A percentile compares a stretch with the other conserved stretches of the same genome.
phyloP scores from a whole-genome alignment of 2,329 filamentous ascomycete species.

The Aspergillus felis region DNA sequence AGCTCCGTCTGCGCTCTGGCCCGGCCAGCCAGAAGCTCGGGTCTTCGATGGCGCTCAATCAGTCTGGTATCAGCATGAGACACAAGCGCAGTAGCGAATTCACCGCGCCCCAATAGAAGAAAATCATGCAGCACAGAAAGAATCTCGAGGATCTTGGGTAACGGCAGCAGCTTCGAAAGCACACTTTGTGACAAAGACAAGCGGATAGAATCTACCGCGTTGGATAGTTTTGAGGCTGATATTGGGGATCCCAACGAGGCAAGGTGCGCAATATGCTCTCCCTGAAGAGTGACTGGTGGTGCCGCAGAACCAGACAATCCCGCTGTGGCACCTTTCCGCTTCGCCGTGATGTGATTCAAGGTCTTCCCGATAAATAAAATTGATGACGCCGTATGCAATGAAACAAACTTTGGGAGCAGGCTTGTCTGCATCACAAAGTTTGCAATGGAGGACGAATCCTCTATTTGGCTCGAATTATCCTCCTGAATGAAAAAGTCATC shows the following conservation, averaged over 20 bases:
- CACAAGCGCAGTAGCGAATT: slow-evolving; percentile 85
- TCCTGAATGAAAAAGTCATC: slow-evolving; percentile 82
- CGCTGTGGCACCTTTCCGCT: slow-evolving; percentile 34
- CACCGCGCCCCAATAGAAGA: slow-evolving; percentile 79
- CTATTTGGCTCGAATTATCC: slow-evolving; percentile 35
- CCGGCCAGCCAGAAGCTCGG: slow-evolving; percentile 48
- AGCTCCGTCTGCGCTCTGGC: slow-evolving; percentile 51
- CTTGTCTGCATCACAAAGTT: slow-evolving; percentile 57
- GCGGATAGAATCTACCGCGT: slow-evolving; percentile 71
- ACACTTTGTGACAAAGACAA: slow-evolving; percentile 78
- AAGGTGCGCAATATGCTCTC: slow-evolving; percentile 53
- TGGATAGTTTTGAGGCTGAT: slow-evolving; percentile 65
- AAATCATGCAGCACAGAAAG: slow-evolving; percentile 78
- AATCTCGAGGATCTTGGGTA: slow-evolving; percentile 70
- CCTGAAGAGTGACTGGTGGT: slow-evolving; percentile 56
- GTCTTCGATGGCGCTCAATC: slow-evolving; percentile 65
- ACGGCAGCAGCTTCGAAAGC: slow-evolving; percentile 74
- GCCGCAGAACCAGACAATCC: slow-evolving; percentile 40
- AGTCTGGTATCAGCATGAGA: slow-evolving; percentile 79
- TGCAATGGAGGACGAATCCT: slow-evolving; percentile 40
- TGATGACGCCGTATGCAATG: slow-evolving; percentile 67
- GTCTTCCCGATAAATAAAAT: slow-evolving; percentile 90
- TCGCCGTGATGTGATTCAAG: slow-evolving; percentile 72
- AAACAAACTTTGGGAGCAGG: slow-evolving; percentile 76
- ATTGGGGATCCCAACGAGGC: slow-evolving; percentile 69